phyloP scores from a whole-genome alignment of 176 grass and related monocot genomes.

The Areca catechu region DNA sequence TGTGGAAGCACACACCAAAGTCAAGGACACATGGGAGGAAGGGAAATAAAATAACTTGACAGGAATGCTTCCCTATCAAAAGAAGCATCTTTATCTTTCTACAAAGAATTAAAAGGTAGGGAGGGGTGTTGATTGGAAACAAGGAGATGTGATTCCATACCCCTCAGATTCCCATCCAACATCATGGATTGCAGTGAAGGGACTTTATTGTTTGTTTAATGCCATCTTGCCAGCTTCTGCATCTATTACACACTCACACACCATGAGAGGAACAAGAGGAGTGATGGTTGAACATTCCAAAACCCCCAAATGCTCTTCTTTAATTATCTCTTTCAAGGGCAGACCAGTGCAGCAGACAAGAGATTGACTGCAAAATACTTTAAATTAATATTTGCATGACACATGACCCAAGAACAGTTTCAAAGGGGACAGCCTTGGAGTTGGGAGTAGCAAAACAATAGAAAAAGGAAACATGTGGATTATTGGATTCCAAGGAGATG shows the following conservation, averaged over 20 bases:
- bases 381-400: constrained; percentile 8
- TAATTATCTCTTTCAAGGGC: not conserved
- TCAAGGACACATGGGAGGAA: not conserved
- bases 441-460: not conserved
- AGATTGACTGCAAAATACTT: constrained; percentile 28
- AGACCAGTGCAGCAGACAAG: constrained; percentile 4
- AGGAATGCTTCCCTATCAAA: not conserved
- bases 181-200: constrained; percentile 14
- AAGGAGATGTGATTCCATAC: constrained; percentile 12
- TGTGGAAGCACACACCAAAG: too few species aligned
- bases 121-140: constrained; percentile 7
- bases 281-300: constrained; percentile 22
- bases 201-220: too few species aligned
- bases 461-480: not conserved
- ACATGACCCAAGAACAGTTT: constrained; percentile 15
- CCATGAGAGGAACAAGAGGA: too few species aligned
- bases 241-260: too few species aligned
- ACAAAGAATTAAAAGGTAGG: too few species aligned
- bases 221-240: too few species aligned
- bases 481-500: not conserved
- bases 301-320: constrained; percentile 5
- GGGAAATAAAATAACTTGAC: not conserved
- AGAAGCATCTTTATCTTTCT: too few species aligned
- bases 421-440: constrained; percentile 11
- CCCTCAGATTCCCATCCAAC: constrained; percentile 17